Evolutionary conservation across 2,329 filamentous ascomycete species (phyloP).

Genomic region (Cadophora gregata): DNA sequence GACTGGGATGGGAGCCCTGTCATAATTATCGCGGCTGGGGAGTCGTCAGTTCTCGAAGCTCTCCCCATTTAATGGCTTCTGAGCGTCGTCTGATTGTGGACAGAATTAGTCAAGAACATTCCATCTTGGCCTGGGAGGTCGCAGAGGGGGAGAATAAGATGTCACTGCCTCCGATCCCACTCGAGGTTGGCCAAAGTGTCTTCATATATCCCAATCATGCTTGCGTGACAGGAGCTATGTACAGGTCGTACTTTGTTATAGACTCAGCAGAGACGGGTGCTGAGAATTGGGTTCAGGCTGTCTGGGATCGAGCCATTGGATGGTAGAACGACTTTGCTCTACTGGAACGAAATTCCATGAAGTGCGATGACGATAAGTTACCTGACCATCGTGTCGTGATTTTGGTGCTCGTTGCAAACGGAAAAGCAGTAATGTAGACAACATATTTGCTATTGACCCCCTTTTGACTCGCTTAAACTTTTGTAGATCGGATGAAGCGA

Average conservation of each 20-base stretch:
- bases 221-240: background rate
- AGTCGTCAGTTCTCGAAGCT: background rate
- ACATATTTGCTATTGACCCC: background rate
- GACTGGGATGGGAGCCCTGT: background rate
- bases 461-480: background rate
- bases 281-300: background rate
- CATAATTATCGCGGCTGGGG: background rate
- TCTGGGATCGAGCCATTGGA: background rate
- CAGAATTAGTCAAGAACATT: background rate
- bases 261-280: background rate
- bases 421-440: too few species aligned
- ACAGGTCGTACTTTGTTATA: background rate
- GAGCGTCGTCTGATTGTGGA: background rate
- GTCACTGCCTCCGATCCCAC: background rate
- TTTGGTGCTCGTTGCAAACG: too few species aligned
- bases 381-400: too few species aligned
- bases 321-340: background rate
- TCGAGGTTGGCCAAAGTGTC: background rate
- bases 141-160: background rate
- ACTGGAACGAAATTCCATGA: too few species aligned
- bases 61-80: background rate
- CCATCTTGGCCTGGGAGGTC: background rate
- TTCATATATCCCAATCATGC: background rate
- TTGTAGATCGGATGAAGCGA: background rate
- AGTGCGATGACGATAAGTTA: too few species aligned